Evolutionary conservation across 2,329 filamentous ascomycete genomes (phyloP).

Genomic region (Fusarium fujikuroi): DNA sequence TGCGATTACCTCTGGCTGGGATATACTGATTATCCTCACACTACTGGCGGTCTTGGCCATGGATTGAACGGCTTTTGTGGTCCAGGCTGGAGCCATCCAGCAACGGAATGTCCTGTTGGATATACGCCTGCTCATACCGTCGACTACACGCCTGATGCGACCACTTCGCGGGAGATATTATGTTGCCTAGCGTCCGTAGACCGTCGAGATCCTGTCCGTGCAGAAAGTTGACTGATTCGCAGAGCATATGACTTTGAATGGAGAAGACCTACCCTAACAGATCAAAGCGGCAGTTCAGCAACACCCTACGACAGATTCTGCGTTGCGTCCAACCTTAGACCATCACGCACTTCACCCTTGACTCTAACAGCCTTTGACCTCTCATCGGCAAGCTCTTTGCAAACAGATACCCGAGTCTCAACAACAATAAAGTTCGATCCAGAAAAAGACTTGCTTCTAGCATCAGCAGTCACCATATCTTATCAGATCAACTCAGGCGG

Average conservation of each 20-base stretch:
- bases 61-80: background rate
- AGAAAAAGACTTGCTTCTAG: background rate
- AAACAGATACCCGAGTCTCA: background rate
- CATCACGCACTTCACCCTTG: background rate
- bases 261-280: background rate
- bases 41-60: fast-evolving
- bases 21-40: background rate
- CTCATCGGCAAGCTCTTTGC: background rate
- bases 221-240: background rate
- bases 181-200: background rate
- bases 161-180: fast-evolving
- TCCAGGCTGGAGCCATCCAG: background rate
- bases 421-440: background rate
- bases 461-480: background rate
- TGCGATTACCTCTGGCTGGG: background rate
- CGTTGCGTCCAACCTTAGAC: background rate
- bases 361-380: background rate
- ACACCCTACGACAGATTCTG: background rate
- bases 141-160: fast-evolving
- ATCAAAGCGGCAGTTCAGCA: background rate
- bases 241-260: background rate
- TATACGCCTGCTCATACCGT: background rate
- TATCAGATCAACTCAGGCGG: background rate
- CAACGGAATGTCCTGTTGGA: background rate
- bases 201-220: too few species aligned